Base-by-base conservation (phyloP, 1,139 yeast genomes). In the Yamadazyma atmosphaerica region DNA sequence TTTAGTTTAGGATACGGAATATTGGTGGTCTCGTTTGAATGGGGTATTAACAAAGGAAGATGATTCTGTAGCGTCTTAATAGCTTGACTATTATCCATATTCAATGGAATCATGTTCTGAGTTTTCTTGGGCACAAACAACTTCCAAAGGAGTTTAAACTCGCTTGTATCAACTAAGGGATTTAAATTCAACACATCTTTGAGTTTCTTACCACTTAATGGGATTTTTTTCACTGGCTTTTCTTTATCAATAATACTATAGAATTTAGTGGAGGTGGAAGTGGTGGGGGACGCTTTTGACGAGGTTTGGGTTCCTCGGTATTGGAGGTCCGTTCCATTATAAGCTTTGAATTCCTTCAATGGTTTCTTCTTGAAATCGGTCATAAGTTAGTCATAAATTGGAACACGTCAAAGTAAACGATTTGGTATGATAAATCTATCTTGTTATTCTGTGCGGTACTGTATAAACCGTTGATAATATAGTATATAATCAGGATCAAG, bases 61-160 rank as follows among this genome's bases (percentile, higher is more conserved):
- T 60, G 55, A 33, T 47, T 51, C 15, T 55, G 43, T 14, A 69
- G 49, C 32, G 58, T 62, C 25, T 54, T 53, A 17, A 58, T 40
- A n/a, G 62, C 54, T 18, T 39, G 36, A 28, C 13, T 9, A 7
- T 14, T 14, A 13, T 28, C 17, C 31, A 28, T 12, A 11, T 15
- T 26, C 11, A 26, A 26, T 5, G 16, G 29, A 14, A 13, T 26
- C 41, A 51, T 50, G 34, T 56, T 54, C 35, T 59, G 55, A 36
- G 56, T 54, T 37, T 58, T 60, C 33, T 60, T 53, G 5, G 74
- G 74, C 5, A 66, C 60, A 45, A 57, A 68, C 29, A 69, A 49
- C 42, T 52, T 55, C 40, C 62, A 65, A 16, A 70, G 53, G 23
- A 70, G 56, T 34, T 59, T 58, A 45, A 63, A 59, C 38, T 68